Evolutionary conservation across 768 basidiomycete species (phyloP).

Genomic region (Megacollybia marginata): DNA sequence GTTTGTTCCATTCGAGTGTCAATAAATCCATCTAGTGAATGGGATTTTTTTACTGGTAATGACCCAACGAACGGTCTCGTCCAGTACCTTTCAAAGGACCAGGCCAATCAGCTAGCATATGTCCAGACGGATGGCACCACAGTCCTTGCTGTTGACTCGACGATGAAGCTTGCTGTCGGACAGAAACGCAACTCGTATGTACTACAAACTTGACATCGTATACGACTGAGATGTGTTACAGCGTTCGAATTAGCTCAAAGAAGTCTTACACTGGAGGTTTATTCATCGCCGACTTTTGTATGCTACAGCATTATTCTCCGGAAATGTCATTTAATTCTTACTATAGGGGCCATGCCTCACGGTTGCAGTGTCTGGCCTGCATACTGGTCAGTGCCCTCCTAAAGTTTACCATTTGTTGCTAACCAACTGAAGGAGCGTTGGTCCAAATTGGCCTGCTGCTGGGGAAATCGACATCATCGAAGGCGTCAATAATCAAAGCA

Average conservation of each 20-base stretch:
- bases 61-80: conserved; percentile 74
- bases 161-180: conserved; percentile 36
- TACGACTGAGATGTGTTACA: conserved; percentile 19
- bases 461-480: conserved; percentile 78
- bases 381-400: conserved; percentile 26
- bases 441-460: conserved; percentile 41
- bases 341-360: conserved; percentile 56
- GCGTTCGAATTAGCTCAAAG: conserved; percentile 61
- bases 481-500: conserved; percentile 51
- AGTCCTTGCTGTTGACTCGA: conserved; percentile 58
- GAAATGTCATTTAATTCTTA: conserved; percentile 15
- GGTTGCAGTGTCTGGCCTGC: conserved; percentile 64
- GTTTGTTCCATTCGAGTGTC: not conserved
- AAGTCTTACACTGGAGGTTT: conserved; percentile 59
- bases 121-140: conserved; percentile 51
- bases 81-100: conserved; percentile 40
- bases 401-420: not conserved
- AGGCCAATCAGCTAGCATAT: conserved; percentile 49
- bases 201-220: conserved; percentile 4
- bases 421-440: conserved; percentile 26
- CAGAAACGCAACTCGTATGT: conserved; percentile 50
- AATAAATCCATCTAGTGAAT: conserved; percentile 33
- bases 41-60: conserved; percentile 53
- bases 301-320: conserved; percentile 15
- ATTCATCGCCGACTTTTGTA: conserved; percentile 43